Percentiles rank a stretch among this genome's conserved stretches.
Conservation (phyloP, 1,284 basidiomycete genomes). For the Ganoderma multipileum region DNA sequence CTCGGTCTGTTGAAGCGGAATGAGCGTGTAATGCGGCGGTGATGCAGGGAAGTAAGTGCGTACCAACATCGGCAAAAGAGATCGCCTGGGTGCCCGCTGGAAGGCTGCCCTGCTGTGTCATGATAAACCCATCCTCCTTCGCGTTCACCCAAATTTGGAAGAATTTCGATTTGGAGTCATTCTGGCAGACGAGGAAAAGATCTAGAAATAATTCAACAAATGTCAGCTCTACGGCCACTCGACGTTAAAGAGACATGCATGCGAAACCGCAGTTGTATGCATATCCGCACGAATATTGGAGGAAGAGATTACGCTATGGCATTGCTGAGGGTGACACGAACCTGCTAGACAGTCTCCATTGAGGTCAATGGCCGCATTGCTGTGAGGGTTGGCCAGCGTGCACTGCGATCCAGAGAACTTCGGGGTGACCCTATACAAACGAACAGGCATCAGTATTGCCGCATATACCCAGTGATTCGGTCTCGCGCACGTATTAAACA, state of each 20-base stretch:
- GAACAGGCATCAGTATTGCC: too few species aligned
- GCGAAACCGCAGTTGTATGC: neutral
- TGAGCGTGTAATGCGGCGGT: neutral
- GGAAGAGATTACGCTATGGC: neutral
- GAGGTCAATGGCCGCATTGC: slow-evolving; percentile 94
- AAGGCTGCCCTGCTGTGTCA: slow-evolving; percentile 74
- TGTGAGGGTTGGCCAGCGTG: slow-evolving; percentile 86
- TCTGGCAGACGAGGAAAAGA: slow-evolving; percentile 89
- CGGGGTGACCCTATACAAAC: slow-evolving; percentile 55
- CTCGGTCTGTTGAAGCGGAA: slow-evolving; percentile 70
- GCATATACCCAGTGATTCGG: slow-evolving; percentile 11
- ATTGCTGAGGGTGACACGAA: slow-evolving; percentile 39
- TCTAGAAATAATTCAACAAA: slow-evolving; percentile 53
- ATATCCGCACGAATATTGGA: neutral
- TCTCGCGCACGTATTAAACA: slow-evolving; percentile 68
- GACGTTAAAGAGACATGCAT: neutral
- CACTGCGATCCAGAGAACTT: slow-evolving; percentile 73
- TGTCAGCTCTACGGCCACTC: neutral
- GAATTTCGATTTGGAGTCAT: slow-evolving; percentile 57
- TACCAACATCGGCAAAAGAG: slow-evolving; percentile 93
- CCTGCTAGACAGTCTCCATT: slow-evolving; percentile 96
- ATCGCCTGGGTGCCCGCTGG: slow-evolving; percentile 84
- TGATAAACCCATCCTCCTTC: slow-evolving; percentile 76
- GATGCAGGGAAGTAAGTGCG: slow-evolving; percentile 29
- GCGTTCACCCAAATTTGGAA: slow-evolving; percentile 95